phyloP scores from a whole-genome alignment of 176 grass and related monocot genomes.

The Musa schizocarpa region DNA sequence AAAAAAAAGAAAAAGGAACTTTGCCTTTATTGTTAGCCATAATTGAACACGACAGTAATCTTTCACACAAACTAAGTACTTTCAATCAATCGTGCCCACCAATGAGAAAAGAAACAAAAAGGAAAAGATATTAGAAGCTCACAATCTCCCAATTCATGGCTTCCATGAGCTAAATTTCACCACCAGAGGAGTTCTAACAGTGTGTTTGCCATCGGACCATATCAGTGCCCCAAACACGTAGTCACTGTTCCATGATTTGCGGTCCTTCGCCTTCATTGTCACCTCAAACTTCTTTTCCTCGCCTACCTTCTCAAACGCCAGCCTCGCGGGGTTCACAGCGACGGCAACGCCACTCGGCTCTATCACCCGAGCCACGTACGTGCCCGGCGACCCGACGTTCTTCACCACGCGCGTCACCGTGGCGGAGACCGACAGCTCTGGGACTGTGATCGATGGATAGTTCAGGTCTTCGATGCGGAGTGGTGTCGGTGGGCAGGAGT shows the following conservation, averaged over 20 bases:
- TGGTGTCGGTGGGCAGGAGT: not conserved
- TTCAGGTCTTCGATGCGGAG: slow-evolving; percentile 3
- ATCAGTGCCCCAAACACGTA: slow-evolving; percentile 7
- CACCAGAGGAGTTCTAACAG: slow-evolving; percentile 4
- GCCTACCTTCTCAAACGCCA: not conserved
- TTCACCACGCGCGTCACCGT: not conserved
- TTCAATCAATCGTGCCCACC: not conserved
- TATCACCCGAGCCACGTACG: not conserved
- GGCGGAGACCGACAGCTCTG: not conserved
- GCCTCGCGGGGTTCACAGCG: not conserved
- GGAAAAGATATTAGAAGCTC: not conserved
- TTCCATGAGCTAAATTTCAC: not conserved
- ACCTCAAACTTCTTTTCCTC: slow-evolving; percentile 4
- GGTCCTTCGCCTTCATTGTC: not conserved
- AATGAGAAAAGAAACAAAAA: not conserved
- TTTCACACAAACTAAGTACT: not conserved
- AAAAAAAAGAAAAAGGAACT: not conserved
- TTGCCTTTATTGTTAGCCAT: not conserved
- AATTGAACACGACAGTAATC: not conserved
- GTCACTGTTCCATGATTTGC: not conserved
- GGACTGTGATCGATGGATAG: slow-evolving; percentile 11
- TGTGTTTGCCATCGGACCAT: slow-evolving; percentile 12
- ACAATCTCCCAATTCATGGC: not conserved
- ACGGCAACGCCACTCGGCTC: not conserved
- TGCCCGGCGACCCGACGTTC: slow-evolving; percentile 8